Percentiles rank a stretch among this genome's conserved stretches.
These are phyloP conservation scores for Lenwebbia sp. DNA, from an alignment of 345 rosid genomes.

Conservation along the genomic window DNA sequence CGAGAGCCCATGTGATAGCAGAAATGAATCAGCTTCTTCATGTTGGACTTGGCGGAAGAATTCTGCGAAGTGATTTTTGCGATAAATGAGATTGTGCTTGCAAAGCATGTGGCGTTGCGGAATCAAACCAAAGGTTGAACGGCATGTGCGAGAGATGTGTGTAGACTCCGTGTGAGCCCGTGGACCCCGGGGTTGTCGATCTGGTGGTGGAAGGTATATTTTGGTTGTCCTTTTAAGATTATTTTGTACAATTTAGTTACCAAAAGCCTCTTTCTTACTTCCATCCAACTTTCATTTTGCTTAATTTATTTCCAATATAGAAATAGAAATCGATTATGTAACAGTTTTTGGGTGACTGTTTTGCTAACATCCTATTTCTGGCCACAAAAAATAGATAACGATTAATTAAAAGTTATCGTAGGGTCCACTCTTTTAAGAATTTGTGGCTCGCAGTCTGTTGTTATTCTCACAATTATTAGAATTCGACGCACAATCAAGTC, in stretches of 20 bases:
- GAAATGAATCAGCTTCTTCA: not conserved
- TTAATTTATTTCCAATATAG: not conserved
- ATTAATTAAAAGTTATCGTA: too few species aligned
- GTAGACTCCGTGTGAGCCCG: not conserved
- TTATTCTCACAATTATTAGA: too few species aligned
- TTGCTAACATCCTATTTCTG: too few species aligned
- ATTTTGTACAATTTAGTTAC: not conserved
- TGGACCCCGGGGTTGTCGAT: not conserved
- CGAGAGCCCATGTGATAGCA: not conserved
- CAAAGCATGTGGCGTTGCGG: not conserved
- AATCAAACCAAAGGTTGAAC: not conserved
- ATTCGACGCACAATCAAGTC: too few species aligned
- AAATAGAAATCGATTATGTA: not conserved
- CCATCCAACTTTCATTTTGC: not conserved
- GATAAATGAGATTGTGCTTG: not conserved
- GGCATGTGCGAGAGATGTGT: not conserved
- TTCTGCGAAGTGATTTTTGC: not conserved
- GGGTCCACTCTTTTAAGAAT: too few species aligned
- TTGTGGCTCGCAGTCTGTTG: too few species aligned
- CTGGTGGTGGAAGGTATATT: not conserved
- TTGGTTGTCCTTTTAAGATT: not conserved
- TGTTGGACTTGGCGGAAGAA: not conserved
- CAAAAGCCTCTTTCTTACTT: not conserved
- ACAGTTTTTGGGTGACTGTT: too few species aligned
- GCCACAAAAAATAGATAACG: too few species aligned